These are phyloP conservation scores for Rhizopogon salebrosus DNA, from an alignment of 768 basidiomycete genomes.

Conservation along the genomic window DNA sequence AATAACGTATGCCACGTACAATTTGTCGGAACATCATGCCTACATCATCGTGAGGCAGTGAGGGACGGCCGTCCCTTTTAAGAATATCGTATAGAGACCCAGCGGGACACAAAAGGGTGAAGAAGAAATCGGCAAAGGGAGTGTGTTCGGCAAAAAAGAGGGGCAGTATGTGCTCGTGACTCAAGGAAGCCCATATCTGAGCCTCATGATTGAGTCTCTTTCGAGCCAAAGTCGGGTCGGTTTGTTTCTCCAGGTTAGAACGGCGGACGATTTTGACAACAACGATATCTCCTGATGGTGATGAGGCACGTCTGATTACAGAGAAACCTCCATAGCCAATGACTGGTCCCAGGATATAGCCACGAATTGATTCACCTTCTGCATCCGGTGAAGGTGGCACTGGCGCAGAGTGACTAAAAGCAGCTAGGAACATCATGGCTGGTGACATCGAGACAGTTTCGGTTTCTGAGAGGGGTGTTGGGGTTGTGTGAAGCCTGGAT, in stretches of 20 bases:
- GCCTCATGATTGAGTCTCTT: slow-evolving; percentile 68
- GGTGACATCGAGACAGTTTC: slow-evolving; percentile 42
- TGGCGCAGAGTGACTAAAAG: slow-evolving; percentile 44
- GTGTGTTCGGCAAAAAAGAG: slow-evolving; percentile 64
- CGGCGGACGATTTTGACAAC: slow-evolving; percentile 82
- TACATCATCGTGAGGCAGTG: slow-evolving; percentile 69
- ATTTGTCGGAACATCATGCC: slow-evolving; percentile 87
- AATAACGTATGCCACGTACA: slow-evolving; percentile 74
- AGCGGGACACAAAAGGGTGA: slow-evolving; percentile 80
- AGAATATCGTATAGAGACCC: slow-evolving; percentile 84
- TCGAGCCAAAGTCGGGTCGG: slow-evolving; percentile 40
- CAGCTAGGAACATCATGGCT: slow-evolving; percentile 69
- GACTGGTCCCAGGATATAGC: slow-evolving; percentile 70
- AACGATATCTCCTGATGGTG: slow-evolving; percentile 58
- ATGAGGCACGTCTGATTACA: slow-evolving; percentile 65
- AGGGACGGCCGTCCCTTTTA: slow-evolving; percentile 61
- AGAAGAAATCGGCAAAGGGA: slow-evolving; percentile 65
- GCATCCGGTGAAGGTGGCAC: slow-evolving; percentile 46
- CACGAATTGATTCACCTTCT: slow-evolving; percentile 61
- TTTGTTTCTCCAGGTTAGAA: slow-evolving; percentile 48
- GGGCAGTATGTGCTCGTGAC: slow-evolving; percentile 84
- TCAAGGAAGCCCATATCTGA: slow-evolving; percentile 65
- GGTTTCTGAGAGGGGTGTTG: slow-evolving; percentile 6
- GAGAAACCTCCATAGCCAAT: slow-evolving; percentile 83
- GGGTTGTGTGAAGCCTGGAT: neutral